These are phyloP conservation scores for Inonotus hispidus DNA, from an alignment of 1,284 basidiomycete species.

Conservation along the genomic window DNA sequence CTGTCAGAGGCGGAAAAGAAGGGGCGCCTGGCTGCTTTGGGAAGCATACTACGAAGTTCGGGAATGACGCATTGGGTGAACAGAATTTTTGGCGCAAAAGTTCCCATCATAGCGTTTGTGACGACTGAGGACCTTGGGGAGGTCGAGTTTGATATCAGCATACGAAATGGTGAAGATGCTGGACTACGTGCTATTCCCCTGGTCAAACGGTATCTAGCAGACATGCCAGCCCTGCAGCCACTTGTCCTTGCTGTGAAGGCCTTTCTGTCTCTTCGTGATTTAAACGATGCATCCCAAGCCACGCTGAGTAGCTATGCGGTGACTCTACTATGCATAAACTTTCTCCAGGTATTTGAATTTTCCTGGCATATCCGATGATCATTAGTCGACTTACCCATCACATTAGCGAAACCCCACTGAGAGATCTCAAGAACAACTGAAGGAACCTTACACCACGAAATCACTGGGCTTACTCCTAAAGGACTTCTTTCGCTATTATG, in stretches of 20 bases:
- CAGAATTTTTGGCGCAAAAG: constrained; percentile 36
- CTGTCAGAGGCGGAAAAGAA: constrained; percentile 5
- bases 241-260: constrained; percentile 69
- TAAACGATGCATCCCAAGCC: constrained; percentile 69
- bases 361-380: background rate
- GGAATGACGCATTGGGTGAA: constrained; percentile 13
- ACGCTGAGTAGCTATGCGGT: constrained; percentile 75
- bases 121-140: constrained; percentile 43
- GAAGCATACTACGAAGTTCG: constrained; percentile 4
- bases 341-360: constrained; percentile 56
- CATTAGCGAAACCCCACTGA: constrained; percentile 36
- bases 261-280: constrained; percentile 56
- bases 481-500: constrained; percentile 45
- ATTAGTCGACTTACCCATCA: background rate
- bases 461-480: constrained; percentile 40
- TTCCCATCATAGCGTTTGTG: constrained; percentile 55
- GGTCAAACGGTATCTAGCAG: constrained; percentile 51
- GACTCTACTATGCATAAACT: constrained; percentile 67
- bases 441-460: constrained; percentile 34
- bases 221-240: constrained; percentile 58
- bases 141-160: constrained; percentile 61
- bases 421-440: constrained; percentile 30
- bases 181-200: constrained; percentile 57
- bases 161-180: constrained; percentile 50
- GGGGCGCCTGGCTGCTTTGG: constrained; percentile 9